Conservation (phyloP, 805 yeast species). For the Komagataella pseudopastoris region DNA sequence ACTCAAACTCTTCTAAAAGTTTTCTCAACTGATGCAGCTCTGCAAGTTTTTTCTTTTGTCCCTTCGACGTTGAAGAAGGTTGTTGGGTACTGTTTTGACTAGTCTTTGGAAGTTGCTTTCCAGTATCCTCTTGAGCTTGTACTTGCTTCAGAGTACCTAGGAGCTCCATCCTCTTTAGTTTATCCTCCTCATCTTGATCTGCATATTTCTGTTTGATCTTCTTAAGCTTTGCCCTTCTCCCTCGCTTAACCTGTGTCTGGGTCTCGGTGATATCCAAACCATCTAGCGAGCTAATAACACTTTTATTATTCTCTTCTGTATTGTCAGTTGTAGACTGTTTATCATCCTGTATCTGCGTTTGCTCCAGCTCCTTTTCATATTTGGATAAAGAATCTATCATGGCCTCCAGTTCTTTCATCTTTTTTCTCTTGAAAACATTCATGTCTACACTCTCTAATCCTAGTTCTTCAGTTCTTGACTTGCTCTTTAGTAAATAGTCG, state of each 20-base stretch:
- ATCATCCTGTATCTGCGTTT: background rate
- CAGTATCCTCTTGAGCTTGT: slow-evolving; percentile 10
- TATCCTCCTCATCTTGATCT: slow-evolving; percentile 87
- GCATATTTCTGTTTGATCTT: slow-evolving; percentile 75
- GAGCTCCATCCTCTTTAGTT: slow-evolving; percentile 58
- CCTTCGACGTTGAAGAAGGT: slow-evolving; percentile 2
- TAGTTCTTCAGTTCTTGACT: slow-evolving; percentile 14
- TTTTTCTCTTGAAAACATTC: slow-evolving; percentile 11
- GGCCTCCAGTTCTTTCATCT: slow-evolving; percentile 14
- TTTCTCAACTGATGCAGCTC: slow-evolving; percentile 17
- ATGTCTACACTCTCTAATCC: slow-evolving; percentile 16
- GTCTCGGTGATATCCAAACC: slow-evolving; percentile 5
- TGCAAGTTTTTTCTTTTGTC: slow-evolving; percentile 12
- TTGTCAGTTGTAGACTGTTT: slow-evolving; percentile 2
- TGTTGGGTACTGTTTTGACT: slow-evolving; percentile 2
- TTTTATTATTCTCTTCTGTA: slow-evolving; percentile 7
- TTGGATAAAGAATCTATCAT: slow-evolving; percentile 10
- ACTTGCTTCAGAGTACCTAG: slow-evolving; percentile 69
- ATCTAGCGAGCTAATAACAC: slow-evolving; percentile 1
- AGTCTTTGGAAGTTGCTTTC: background rate
- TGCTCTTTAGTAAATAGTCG: slow-evolving; percentile 16
- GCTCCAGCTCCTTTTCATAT: background rate
- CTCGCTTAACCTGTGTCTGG: slow-evolving; percentile 36
- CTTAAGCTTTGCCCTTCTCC: slow-evolving; percentile 74
- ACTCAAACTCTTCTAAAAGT: slow-evolving; percentile 16